Percentiles rank a stretch among this genome's conserved stretches.
Conservation (phyloP, 148 eudicot genomes). For the Arbutus unedo region DNA sequence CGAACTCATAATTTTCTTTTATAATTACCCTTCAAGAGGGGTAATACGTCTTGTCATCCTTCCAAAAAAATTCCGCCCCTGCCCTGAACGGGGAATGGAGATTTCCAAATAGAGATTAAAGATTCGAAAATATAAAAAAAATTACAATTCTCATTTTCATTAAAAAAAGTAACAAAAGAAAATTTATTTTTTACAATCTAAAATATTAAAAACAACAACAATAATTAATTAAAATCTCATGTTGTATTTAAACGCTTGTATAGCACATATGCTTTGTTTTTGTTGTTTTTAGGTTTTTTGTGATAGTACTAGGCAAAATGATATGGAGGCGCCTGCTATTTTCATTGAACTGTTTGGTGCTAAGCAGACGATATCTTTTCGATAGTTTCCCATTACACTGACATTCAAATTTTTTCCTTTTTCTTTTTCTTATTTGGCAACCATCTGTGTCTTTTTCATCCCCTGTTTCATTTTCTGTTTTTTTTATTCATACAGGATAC, state of each 20-base stretch:
- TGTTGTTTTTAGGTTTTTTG: not conserved
- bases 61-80: too few relatives aligned
- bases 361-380: not conserved
- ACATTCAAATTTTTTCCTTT: not conserved
- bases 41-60: too few relatives aligned
- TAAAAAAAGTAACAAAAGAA: too few relatives aligned
- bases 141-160: too few relatives aligned
- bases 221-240: not conserved
- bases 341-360: not conserved
- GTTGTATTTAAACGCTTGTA: not conserved
- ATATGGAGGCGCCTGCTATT: not conserved
- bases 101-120: too few relatives aligned
- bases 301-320: not conserved
- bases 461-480: not conserved
- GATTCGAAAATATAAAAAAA: too few relatives aligned
- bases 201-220: too few relatives aligned
- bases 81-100: too few relatives aligned
- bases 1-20: too few relatives aligned
- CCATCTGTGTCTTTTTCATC: not conserved
- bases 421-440: not conserved
- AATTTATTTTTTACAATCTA: too few relatives aligned
- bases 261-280: not conserved
- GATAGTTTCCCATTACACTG: not conserved
- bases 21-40: too few relatives aligned
- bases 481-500: slow-evolving; percentile 37